Evolutionary conservation across 106 monocot species (phyloP).

Genomic region (Dendrobium officinale): DNA sequence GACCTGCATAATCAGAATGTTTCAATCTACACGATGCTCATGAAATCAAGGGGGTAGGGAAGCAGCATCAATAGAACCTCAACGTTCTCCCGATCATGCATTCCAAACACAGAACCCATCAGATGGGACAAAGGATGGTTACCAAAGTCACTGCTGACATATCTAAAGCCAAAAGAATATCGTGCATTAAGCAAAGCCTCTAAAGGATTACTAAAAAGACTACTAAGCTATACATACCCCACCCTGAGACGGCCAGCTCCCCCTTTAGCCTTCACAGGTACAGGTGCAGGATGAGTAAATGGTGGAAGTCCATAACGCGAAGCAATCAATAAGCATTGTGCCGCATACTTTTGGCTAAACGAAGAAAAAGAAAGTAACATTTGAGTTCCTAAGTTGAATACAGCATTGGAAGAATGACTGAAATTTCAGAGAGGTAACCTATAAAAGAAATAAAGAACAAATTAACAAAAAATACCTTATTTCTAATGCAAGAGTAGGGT

Average conservation of each 20-base stretch:
- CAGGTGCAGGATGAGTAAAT: slow-evolving; percentile 53
- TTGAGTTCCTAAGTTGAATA: not conserved
- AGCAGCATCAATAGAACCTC: slow-evolving; percentile 45
- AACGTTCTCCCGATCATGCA: slow-evolving; percentile 77
- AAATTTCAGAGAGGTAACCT: not conserved
- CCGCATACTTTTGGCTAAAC: slow-evolving; percentile 82
- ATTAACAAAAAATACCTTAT: slow-evolving; percentile 52
- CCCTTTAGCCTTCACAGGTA: slow-evolving; percentile 65
- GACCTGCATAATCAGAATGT: slow-evolving; percentile 35
- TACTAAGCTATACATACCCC: slow-evolving; percentile 40
- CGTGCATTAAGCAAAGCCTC: not conserved
- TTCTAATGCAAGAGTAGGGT: slow-evolving; percentile 81
- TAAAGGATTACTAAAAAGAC: not conserved
- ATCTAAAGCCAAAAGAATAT: slow-evolving; percentile 36
- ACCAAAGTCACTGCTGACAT: slow-evolving; percentile 98
- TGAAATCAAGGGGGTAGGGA: not conserved
- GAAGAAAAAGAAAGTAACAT: not conserved
- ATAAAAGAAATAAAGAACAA: not conserved
- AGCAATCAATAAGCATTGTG: slow-evolving; percentile 79
- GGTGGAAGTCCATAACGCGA: slow-evolving; percentile 80
- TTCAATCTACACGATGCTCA: not conserved
- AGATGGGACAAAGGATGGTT: slow-evolving; percentile 96
- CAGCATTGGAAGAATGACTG: not conserved
- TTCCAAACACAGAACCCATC: slow-evolving; percentile 98
- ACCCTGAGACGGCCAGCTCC: slow-evolving; percentile 62